Percentiles rank a stretch among this genome's conserved stretches.
phyloP scores from a whole-genome alignment of 2,329 filamentous ascomycete genomes.

The Xylaria polymorpha region DNA sequence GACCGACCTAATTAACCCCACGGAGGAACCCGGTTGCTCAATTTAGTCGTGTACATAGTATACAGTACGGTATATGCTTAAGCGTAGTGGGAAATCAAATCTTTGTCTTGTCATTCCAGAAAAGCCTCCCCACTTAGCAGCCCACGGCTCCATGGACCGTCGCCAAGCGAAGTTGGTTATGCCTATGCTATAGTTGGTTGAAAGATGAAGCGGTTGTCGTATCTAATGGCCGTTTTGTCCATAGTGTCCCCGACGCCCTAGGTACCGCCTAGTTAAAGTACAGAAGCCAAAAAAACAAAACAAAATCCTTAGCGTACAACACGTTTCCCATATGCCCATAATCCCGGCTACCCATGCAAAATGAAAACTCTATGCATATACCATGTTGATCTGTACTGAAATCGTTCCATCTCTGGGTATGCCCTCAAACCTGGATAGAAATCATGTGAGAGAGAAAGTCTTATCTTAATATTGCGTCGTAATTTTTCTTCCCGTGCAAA shows the following conservation, averaged over 20 bases:
- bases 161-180: background rate
- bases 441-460: background rate
- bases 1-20: background rate
- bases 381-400: slow-evolving; percentile 16
- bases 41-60: background rate
- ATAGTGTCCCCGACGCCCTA: slow-evolving; percentile 15
- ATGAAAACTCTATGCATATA: slow-evolving; percentile 27
- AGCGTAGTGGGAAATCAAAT: slow-evolving; percentile 24
- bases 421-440: slow-evolving; percentile 1
- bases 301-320: slow-evolving; percentile 24
- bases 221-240: slow-evolving; percentile 9
- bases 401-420: slow-evolving; percentile 19
- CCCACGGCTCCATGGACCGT: slow-evolving; percentile 13
- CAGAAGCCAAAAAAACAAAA: slow-evolving; percentile 19
- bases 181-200: slow-evolving; percentile 12
- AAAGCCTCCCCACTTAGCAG: slow-evolving; percentile 6
- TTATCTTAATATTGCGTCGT: slow-evolving; percentile 1
- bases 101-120: slow-evolving; percentile 18
- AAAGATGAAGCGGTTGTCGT: slow-evolving; percentile 1
- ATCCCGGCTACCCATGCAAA: slow-evolving; percentile 29
- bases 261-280: slow-evolving; percentile 28
- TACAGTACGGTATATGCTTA: background rate
- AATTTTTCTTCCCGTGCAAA: background rate
- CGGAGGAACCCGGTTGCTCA: background rate
- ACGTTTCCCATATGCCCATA: slow-evolving; percentile 33